Base-by-base conservation (phyloP, 495 filamentous ascomycete species). In the Aspergillus asperescens region DNA sequence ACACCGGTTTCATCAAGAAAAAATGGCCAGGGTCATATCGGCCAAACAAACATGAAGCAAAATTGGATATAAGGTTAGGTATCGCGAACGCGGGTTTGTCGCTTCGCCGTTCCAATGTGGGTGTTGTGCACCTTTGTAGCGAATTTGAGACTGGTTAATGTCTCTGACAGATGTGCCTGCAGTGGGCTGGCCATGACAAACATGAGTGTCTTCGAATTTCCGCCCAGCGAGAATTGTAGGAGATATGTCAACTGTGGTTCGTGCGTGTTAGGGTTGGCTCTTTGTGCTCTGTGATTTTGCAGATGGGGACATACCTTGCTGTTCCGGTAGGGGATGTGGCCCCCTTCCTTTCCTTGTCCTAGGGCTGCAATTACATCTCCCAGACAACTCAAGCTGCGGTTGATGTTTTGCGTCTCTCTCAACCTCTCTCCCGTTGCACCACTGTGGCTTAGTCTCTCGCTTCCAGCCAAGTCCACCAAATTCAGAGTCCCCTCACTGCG, bases 131-230 rank as follows among this genome's bases (percentile, higher is more conserved):
- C 91, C 77, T 97, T 97, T 9, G 88, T 93, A 13, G 94, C 93
- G 73, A 99, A 99, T 63, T 94, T 87, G 64, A 99, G 78, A 70
- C 89, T 95, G 23, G 92, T 94, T 68, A 96, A 80, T 12, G 90
- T 96, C 76, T 99, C 94, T 48, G 81, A 83, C 48, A 96, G 73
- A 74, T 97, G 94, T 3, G 86, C 88, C 75, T 94, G 85, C 45
- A 97, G 71, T 24, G 93, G 93, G 64, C 86, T 91, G 56, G 94
- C 86, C 89, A 96, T 97, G 67, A 97, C 89, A 60, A 99, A 95
- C 93, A 97, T 99, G 54, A 99, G 86, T 4, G 94, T 97, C 72
- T 96, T 94, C 50, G 86, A 89, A 63, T 96, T 96, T 28, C 94
- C 94, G 13, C 93, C 90, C 0, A 99, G 79, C 1, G 90, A 95